Percentiles rank a stretch among this genome's conserved stretches.
Conservation (phyloP, 108 stramenopile species). For the Nannochloropsis salina region DNA sequence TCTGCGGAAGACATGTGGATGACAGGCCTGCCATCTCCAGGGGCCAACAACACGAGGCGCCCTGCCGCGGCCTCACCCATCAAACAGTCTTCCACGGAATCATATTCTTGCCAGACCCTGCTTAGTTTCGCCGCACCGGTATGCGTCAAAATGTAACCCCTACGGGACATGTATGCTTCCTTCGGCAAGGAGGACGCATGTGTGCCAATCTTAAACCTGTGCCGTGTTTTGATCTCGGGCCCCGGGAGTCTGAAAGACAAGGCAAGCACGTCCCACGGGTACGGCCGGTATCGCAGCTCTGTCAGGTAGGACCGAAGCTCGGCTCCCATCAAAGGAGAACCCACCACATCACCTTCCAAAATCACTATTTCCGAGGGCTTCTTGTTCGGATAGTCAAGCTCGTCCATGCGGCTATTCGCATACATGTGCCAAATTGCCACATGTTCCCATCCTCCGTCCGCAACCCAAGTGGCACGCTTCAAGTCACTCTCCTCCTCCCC, state of each 20-base stretch:
- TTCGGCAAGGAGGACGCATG: not conserved
- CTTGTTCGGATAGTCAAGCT: not conserved
- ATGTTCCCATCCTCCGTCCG: not conserved
- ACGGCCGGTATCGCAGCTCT: not conserved
- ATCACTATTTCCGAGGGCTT: constrained; percentile 10
- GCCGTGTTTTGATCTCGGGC: not conserved
- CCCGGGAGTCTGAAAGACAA: not conserved
- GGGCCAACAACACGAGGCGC: not conserved
- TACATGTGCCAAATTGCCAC: constrained; percentile 7
- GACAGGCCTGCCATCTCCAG: not conserved
- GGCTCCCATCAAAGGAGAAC: not conserved
- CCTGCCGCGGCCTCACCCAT: constrained; percentile 7
- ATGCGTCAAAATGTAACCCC: not conserved
- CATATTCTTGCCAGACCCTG: constrained; percentile 17
- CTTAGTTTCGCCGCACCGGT: not conserved
- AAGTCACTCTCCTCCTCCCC: constrained; percentile 1
- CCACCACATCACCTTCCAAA: not conserved
- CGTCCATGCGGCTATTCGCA: not conserved
- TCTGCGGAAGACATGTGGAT: not conserved
- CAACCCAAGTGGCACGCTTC: not conserved
- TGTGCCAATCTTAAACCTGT: constrained; percentile 1
- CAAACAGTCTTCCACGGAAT: not conserved
- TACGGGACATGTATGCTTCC: not conserved
- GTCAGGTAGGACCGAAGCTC: not conserved
- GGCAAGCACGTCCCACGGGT: constrained; percentile 12